Evolutionary conservation across 2,329 filamentous ascomycete species (phyloP).

Genomic region (Tricladium varicosporioides): DNA sequence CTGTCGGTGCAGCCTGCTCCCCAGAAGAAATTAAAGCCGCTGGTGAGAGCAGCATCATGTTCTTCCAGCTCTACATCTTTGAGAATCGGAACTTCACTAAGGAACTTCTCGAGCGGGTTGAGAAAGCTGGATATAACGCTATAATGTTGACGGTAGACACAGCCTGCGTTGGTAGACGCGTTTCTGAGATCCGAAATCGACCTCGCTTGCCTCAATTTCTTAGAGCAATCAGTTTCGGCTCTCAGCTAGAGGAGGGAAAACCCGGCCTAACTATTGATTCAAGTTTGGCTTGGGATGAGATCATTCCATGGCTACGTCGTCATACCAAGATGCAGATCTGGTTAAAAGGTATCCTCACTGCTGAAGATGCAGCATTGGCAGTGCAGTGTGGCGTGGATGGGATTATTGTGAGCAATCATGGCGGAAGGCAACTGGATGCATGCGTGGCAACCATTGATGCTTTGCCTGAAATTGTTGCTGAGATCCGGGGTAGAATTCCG

Average conservation of each 20-base stretch:
- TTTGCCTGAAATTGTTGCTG: no score
- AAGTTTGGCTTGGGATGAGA: conserved; percentile 43
- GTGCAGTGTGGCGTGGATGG: no score
- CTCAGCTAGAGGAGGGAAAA: conserved; percentile 14
- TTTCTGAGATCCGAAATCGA: conserved; percentile 31
- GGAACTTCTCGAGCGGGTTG: conserved; percentile 21
- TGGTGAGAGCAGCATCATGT: conserved; percentile 36
- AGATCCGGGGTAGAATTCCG: no score
- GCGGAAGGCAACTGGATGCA: no score
- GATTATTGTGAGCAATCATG: no score
- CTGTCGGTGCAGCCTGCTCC: conserved; percentile 43
- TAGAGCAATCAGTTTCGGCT: conserved; percentile 21
- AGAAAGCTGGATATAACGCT: conserved; percentile 23
- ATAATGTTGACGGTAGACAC: conserved; percentile 29
- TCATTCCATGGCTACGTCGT: conserved; percentile 49
- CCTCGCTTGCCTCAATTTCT: conserved; percentile 43
- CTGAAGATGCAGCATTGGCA: conserved; percentile 43
- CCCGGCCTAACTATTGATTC: conserved; percentile 24
- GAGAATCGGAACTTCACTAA: conserved; percentile 41
- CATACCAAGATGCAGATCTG: conserved; percentile 49
- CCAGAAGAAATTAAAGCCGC: conserved; percentile 42
- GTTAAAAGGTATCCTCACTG: conserved; percentile 48
- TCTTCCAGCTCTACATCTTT: conserved; percentile 53
- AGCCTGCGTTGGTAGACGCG: conserved; percentile 19
- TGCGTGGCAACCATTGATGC: no score